Evolutionary conservation across 202 grass and related monocot genomes (phyloP).

Genomic region (Schoenoplectus tabernaemontani): DNA sequence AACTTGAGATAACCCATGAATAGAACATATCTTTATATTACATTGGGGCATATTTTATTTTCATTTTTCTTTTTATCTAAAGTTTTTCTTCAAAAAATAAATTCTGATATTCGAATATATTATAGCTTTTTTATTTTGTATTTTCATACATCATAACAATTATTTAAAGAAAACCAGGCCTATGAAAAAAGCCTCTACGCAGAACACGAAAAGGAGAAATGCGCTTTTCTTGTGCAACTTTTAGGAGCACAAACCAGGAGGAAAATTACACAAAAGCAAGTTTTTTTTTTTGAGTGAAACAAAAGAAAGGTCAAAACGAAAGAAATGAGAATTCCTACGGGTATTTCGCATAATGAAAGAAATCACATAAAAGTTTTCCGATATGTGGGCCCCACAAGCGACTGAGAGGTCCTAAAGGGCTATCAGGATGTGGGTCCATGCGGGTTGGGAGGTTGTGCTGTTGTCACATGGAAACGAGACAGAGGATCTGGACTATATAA

Average conservation of each 20-base stretch:
- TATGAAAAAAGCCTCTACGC: neutral
- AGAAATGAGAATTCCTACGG: slow-evolving; percentile 28
- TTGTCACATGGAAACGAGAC: neutral
- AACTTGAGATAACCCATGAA: too few relatives aligned
- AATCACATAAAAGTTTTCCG: neutral
- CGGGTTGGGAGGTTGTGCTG: neutral
- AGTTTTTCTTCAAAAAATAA: neutral
- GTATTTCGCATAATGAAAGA: too few relatives aligned
- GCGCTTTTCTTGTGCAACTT: too few relatives aligned
- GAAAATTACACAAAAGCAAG: neutral
- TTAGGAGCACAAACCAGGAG: neutral
- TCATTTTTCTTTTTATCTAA: neutral
- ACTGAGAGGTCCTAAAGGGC: neutral
- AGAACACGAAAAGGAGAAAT: neutral
- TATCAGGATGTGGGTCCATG: neutral
- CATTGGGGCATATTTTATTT: neutral
- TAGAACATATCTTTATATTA: neutral
- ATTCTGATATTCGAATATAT: neutral
- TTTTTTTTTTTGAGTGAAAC: too few relatives aligned
- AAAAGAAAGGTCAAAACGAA: slow-evolving; percentile 39
- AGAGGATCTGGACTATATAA: neutral
- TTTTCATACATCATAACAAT: neutral
- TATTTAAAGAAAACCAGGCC: neutral
- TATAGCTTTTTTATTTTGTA: neutral
- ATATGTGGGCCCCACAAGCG: neutral